These are phyloP conservation scores for Monotropa hypopitys DNA, from an alignment of 179 eudicot species.

Conservation along the genomic window DNA sequence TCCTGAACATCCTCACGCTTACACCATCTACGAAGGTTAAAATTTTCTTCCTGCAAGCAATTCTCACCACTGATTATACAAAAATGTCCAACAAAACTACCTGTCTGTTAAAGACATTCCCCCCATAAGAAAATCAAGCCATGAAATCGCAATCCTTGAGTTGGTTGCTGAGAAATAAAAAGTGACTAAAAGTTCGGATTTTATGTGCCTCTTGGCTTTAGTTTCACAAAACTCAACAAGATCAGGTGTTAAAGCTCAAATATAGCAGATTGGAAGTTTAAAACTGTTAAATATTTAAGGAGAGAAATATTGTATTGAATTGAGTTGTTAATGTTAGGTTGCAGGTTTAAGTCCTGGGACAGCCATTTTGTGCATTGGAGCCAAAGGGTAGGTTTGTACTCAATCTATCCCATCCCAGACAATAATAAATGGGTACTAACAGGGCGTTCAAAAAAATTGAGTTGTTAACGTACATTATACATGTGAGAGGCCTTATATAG, in stretches of 20 bases:
- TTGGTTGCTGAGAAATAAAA: background rate
- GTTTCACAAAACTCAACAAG: background rate
- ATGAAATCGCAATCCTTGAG: background rate
- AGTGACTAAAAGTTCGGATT: background rate
- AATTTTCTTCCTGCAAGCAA: constrained; percentile 52
- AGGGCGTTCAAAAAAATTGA: no score
- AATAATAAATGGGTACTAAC: no score
- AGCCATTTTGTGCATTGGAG: no score
- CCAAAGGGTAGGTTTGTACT: no score
- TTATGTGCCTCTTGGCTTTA: background rate
- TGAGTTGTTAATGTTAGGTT: no score
- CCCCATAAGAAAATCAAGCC: background rate
- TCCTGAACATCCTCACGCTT: constrained; percentile 17
- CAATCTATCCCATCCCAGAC: no score
- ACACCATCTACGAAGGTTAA: constrained; percentile 33
- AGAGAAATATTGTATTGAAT: no score
- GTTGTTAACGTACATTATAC: no score
- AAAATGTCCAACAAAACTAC: background rate
- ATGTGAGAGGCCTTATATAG: no score
- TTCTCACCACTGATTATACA: background rate
- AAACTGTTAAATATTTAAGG: no score
- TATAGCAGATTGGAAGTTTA: background rate
- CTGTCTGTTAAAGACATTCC: background rate
- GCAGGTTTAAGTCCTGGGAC: no score
- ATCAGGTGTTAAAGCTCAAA: background rate